Evolutionary conservation across 208 protist genomes (phyloP), one percentile per base, ranked within the genome.

Genomic region (Trypanosoma brucei): DNA sequence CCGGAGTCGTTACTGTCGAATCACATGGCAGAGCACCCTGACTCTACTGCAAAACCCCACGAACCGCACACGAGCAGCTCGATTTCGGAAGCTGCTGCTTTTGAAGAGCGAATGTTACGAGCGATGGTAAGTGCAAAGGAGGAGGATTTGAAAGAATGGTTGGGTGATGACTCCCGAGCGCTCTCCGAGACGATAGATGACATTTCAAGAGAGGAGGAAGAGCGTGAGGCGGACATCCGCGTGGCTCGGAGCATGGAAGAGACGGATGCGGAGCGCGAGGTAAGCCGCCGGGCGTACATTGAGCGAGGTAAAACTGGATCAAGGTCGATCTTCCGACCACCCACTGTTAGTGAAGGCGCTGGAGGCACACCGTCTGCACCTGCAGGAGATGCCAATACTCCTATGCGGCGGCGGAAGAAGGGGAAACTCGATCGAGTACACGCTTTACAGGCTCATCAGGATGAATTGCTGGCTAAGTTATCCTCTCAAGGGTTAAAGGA

Each of bases 211-310:
- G 86, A 79, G 42, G 90, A 92, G 68, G 78, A 84, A 52, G 70
- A 64, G 59, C 60, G 65, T 14, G 73, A 89, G 7, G 79, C 69
- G 38, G 67, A 60, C 6, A 61, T 64, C 39, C 82, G 85, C 58
- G 86, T 95, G 42, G 82, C 86, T 36, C 76, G 75, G 2, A 95
- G 84, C 66, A 88, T 93, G 84, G 89, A 95, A 76, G 83, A 95
- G 46, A 93, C 86, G 30, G 76, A 88, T 50, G 70, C 70, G 50
- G 83, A 95, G 44, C 79, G 86, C n/a, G 86, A 84, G 59, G 70
- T 92, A 46, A 91, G 68, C 62, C 82, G 84, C 1, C 86, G 86
- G 14, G 76, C 77, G 34, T 95, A 95, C 75, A 93, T 95, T 70
- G 86, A 93, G 44, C 86, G 90, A 33, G 90, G 90, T 30, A 92